Conservation (phyloP, 2,329 filamentous ascomycete genomes). For the Thelonectria olida region DNA sequence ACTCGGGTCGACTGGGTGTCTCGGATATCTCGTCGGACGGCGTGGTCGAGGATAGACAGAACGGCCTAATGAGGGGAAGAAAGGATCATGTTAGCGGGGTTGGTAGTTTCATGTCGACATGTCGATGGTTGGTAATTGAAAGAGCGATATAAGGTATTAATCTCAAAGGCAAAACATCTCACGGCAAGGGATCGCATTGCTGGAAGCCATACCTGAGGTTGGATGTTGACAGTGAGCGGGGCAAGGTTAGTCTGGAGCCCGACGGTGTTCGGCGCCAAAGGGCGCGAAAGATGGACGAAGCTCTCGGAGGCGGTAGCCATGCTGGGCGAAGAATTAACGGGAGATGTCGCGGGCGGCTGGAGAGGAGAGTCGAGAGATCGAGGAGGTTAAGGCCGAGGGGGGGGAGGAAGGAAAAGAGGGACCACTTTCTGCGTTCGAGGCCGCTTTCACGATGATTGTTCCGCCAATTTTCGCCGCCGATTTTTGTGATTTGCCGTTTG, state of each 20-base stretch:
- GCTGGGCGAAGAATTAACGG: slow-evolving; percentile 55
- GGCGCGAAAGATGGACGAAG: slow-evolving; percentile 94
- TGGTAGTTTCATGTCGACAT: background rate
- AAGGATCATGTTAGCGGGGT: slow-evolving; percentile 20
- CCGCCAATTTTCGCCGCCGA: slow-evolving; percentile 50
- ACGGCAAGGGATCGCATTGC: background rate
- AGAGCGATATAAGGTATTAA: slow-evolving; percentile 9
- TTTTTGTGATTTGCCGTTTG: slow-evolving; percentile 54
- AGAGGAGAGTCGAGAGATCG: slow-evolving; percentile 14
- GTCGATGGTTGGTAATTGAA: background rate
- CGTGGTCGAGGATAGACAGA: slow-evolving; percentile 90
- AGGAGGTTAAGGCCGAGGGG: slow-evolving; percentile 31
- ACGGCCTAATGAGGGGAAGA: slow-evolving; percentile 59
- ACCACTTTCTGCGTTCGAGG: slow-evolving; percentile 34
- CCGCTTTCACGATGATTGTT: slow-evolving; percentile 45
- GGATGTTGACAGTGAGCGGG: slow-evolving; percentile 92
- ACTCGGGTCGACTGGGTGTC: slow-evolving; percentile 90
- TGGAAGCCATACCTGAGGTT: slow-evolving; percentile 81
- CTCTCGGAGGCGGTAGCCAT: slow-evolving; percentile 85
- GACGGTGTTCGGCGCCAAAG: slow-evolving; percentile 82
- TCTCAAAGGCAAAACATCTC: background rate
- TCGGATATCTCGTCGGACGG: slow-evolving; percentile 80
- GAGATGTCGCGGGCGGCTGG: slow-evolving; percentile 30
- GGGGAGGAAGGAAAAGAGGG: slow-evolving; percentile 32
- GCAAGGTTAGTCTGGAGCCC: slow-evolving; percentile 86